These are phyloP conservation scores for Bertia moriformis DNA, from an alignment of 2,329 filamentous ascomycete species.

Conservation along the genomic window DNA sequence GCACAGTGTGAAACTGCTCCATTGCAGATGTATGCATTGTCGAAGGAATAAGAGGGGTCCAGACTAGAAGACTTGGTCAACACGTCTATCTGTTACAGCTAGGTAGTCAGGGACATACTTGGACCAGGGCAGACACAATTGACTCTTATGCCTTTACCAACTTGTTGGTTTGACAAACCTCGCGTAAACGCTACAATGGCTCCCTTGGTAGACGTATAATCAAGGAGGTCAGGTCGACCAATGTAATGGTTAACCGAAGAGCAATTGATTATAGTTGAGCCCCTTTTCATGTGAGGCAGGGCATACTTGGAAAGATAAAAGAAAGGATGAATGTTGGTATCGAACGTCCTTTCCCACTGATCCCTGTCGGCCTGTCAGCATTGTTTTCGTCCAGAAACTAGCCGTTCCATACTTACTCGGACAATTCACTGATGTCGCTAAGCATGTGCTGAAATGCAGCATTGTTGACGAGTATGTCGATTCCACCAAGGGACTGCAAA, in stretches of 20 bases:
- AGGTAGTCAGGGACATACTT: neutral
- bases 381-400: neutral
- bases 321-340: constrained; percentile 70
- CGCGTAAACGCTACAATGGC: constrained; percentile 70
- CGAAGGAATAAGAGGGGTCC: constrained; percentile 61
- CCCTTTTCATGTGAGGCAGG: constrained; percentile 60
- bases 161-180: constrained; percentile 60
- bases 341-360: constrained; percentile 68
- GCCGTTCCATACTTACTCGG: constrained; percentile 34
- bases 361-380: constrained; percentile 29
- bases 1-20: constrained; percentile 51
- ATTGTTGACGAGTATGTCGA: constrained; percentile 67
- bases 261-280: constrained; percentile 72
- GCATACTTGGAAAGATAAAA: constrained; percentile 71
- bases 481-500: constrained; percentile 45
- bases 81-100: constrained; percentile 13
- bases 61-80: constrained; percentile 27
- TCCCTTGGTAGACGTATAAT: constrained; percentile 70
- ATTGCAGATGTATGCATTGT: constrained; percentile 60
- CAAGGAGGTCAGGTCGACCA: constrained; percentile 64
- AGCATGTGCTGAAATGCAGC: constrained; percentile 63
- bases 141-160: constrained; percentile 59
- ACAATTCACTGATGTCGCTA: constrained; percentile 54
- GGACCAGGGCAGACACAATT: constrained; percentile 67
- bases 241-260: constrained; percentile 74